Percentiles rank a stretch among this genome's conserved stretches.
These are phyloP conservation scores for Cryptosporidium meleagridis DNA, from an alignment of 169 alveolate species.

Conservation along the genomic window DNA sequence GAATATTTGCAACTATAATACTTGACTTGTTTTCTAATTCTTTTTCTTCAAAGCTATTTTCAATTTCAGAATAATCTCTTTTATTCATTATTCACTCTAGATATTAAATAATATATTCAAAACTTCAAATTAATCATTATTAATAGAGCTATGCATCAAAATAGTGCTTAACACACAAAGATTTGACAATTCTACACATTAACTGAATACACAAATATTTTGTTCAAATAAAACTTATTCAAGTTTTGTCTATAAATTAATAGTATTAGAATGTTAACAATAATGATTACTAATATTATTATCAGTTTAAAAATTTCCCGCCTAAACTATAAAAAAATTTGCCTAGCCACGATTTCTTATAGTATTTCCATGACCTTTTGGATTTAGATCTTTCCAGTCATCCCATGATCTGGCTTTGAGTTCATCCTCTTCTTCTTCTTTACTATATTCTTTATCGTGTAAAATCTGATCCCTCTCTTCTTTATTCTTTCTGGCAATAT, in stretches of 20 bases:
- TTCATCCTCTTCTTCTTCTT: conserved; percentile 79
- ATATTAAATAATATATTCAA: not conserved
- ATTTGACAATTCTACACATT: too few species aligned
- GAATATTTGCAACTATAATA: not conserved
- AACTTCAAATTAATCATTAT: not conserved
- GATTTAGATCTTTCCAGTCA: conserved; percentile 82
- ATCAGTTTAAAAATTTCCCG: not conserved
- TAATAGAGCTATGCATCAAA: not conserved
- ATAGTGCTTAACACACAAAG: not conserved
- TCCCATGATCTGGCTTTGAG: conserved; percentile 81
- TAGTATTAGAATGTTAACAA: too few species aligned
- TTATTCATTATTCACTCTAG: not conserved
- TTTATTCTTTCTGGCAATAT: not conserved
- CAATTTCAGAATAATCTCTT: not conserved
- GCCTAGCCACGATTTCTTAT: conserved; percentile 74
- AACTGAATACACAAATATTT: not conserved
- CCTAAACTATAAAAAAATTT: not conserved
- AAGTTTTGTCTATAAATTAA: too few species aligned
- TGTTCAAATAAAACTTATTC: too few species aligned
- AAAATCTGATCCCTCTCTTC: conserved; percentile 27
- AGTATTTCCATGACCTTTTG: conserved; percentile 82
- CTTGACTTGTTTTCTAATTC: not conserved
- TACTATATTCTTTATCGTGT: conserved; percentile 38
- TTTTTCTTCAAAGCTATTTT: not conserved
- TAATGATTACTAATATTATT: not conserved